Percentiles rank a stretch among this genome's conserved stretches.
These are phyloP conservation scores for Harringtonia aguacate DNA, from an alignment of 2,329 filamentous ascomycete species.

Conservation along the genomic window DNA sequence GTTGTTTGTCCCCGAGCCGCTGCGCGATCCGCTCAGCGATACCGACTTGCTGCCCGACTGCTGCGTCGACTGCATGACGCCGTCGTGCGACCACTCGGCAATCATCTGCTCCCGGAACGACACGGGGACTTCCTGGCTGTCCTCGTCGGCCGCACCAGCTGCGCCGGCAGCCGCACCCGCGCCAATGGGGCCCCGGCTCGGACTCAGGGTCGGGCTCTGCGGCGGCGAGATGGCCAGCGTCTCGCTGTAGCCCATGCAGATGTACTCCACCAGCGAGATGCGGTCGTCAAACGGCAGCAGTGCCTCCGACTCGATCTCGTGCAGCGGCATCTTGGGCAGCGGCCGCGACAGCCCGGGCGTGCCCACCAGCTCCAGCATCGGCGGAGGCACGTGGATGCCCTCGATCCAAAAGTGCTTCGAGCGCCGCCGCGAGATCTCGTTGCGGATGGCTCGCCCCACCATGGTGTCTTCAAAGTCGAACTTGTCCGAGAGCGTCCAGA, in stretches of 20 bases:
- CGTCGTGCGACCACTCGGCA: constrained; percentile 68
- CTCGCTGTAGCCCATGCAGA: constrained; percentile 60
- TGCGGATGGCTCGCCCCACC: constrained; percentile 60
- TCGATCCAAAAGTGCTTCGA: constrained; percentile 71
- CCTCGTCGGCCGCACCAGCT: constrained; percentile 14
- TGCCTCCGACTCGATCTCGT: constrained; percentile 49
- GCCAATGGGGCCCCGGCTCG: constrained; percentile 38
- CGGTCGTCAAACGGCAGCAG: constrained; percentile 69
- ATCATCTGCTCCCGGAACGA: constrained; percentile 66
- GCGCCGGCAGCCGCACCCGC: not conserved
- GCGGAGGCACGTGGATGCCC: constrained; percentile 59
- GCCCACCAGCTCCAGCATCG: constrained; percentile 50
- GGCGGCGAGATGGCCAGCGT: constrained; percentile 45
- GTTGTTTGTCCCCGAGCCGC: constrained; percentile 41
- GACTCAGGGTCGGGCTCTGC: constrained; percentile 59
- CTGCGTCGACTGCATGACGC: constrained; percentile 51
- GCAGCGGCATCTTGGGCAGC: constrained; percentile 34
- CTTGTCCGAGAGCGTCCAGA: constrained; percentile 67
- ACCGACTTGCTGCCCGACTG: constrained; percentile 55
- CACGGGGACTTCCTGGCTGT: constrained; percentile 49
- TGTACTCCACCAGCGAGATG: constrained; percentile 58
- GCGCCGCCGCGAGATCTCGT: constrained; percentile 65
- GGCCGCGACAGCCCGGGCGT: constrained; percentile 34
- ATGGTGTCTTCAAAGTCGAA: constrained; percentile 65
- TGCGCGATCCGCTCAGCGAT: constrained; percentile 66